A percentile compares a stretch with the other conserved stretches of the same genome.
Conservation (phyloP, 345 rosid genomes). For the Eucalyptus curtisii region DNA sequence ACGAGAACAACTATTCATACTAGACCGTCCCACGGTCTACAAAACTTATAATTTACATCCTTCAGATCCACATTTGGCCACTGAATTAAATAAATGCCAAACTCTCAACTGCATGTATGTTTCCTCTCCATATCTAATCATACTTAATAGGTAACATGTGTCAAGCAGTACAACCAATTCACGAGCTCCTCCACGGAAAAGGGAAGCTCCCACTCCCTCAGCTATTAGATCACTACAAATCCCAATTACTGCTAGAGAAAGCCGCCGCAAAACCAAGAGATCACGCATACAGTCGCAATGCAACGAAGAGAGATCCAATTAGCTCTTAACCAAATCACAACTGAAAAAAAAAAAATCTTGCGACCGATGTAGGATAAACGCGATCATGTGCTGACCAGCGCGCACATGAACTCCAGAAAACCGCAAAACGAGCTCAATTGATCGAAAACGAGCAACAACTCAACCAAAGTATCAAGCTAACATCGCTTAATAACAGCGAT, state of each 20-base stretch:
- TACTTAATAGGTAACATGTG: neutral
- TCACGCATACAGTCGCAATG: neutral
- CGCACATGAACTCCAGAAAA: neutral
- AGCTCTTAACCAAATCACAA: neutral
- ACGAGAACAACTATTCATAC: neutral
- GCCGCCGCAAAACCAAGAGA: neutral
- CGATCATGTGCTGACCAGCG: neutral
- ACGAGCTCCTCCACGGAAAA: neutral
- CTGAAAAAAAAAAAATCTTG: neutral
- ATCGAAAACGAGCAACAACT: neutral
- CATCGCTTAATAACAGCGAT: neutral
- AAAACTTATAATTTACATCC: neutral
- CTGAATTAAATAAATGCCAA: neutral
- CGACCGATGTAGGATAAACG: neutral
- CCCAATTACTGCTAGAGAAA: neutral
- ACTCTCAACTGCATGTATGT: neutral
- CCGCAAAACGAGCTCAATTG: neutral
- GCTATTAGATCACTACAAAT: neutral
- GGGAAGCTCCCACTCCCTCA: neutral
- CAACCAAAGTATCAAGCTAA: neutral
- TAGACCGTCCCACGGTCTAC: neutral
- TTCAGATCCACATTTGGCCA: neutral
- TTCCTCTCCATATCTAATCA: neutral
- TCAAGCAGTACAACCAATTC: neutral
- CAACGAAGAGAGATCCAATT: neutral